A percentile compares a stretch with the other conserved stretches of the same genome.
Evolutionary conservation across 495 filamentous ascomycete species (phyloP).

Genomic region (Letharia columbiana): DNA sequence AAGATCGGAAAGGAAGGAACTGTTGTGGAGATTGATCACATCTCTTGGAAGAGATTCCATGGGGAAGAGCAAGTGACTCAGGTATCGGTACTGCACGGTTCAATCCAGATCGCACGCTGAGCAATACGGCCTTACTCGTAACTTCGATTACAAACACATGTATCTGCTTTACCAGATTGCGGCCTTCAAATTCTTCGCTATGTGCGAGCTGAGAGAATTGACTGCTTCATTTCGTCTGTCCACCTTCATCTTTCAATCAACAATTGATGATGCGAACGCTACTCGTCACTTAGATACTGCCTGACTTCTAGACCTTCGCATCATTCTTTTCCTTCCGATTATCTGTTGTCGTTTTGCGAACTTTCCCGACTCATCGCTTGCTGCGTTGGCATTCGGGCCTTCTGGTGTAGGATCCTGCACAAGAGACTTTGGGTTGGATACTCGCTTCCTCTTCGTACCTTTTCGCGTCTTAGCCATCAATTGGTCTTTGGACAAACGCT

Average conservation of each 20-base stretch:
- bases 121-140: not conserved
- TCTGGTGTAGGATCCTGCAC: not conserved
- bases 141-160: too few relatives aligned
- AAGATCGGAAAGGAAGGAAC: not conserved
- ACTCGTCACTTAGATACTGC: constrained; percentile 19
- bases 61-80: not conserved
- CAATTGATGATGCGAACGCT: not conserved
- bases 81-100: not conserved
- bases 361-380: constrained; percentile 41
- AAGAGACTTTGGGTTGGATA: not conserved
- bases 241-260: not conserved
- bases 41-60: not conserved
- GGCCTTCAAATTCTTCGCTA: not conserved
- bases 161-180: not conserved
- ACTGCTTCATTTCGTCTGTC: not conserved
- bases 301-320: constrained; percentile 45
- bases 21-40: not conserved
- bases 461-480: constrained; percentile 28
- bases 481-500: constrained; percentile 17
- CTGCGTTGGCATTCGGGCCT: not conserved
- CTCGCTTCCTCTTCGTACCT: constrained; percentile 20
- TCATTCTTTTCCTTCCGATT: constrained; percentile 59
- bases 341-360: constrained; percentile 53
- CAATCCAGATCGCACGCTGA: not conserved
- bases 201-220: not conserved